These are phyloP conservation scores for Noccaea bulbosa DNA, from an alignment of 345 rosid species.

Conservation along the genomic window DNA sequence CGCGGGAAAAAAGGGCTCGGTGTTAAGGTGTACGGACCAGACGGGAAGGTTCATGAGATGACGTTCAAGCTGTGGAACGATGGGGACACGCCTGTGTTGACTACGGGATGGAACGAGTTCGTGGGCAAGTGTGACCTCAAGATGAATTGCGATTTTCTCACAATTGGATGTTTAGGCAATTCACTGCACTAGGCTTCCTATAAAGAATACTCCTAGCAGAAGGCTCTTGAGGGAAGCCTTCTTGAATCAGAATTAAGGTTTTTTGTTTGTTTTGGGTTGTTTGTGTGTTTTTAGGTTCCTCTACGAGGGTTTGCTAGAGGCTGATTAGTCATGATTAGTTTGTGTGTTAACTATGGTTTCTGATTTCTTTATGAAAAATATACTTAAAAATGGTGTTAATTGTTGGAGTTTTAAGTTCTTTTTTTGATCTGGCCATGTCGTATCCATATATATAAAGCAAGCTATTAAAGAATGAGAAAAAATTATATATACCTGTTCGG, in stretches of 20 bases:
- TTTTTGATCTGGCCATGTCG: not conserved
- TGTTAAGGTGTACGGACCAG: conserved; percentile 26
- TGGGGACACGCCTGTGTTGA: conserved; percentile 13
- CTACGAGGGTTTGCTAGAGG: not conserved
- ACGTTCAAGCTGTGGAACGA: conserved; percentile 11
- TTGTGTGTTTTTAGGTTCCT: not conserved
- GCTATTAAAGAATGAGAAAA: not conserved
- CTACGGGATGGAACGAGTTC: conserved; percentile 21
- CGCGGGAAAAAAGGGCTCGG: not conserved
- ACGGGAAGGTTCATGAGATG: conserved; percentile 8
- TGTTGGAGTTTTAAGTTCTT: not conserved
- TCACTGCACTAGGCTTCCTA: not conserved
- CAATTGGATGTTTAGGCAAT: conserved; percentile 41
- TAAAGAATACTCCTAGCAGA: not conserved
- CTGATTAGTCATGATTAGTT: not conserved
- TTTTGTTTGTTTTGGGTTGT: no score
- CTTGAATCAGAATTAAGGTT: not conserved
- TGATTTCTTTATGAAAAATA: not conserved
- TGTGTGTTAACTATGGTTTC: not conserved
- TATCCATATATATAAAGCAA: not conserved
- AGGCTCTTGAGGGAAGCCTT: not conserved
- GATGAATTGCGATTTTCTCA: conserved; percentile 13
- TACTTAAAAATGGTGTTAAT: not conserved
- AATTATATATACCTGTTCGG: not conserved
- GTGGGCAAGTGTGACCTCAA: not conserved